Evolutionary conservation across 2,329 filamentous ascomycete genomes (phyloP), one percentile per base, ranked within the genome.

Genomic region (Neocatenulostroma microsporum): DNA sequence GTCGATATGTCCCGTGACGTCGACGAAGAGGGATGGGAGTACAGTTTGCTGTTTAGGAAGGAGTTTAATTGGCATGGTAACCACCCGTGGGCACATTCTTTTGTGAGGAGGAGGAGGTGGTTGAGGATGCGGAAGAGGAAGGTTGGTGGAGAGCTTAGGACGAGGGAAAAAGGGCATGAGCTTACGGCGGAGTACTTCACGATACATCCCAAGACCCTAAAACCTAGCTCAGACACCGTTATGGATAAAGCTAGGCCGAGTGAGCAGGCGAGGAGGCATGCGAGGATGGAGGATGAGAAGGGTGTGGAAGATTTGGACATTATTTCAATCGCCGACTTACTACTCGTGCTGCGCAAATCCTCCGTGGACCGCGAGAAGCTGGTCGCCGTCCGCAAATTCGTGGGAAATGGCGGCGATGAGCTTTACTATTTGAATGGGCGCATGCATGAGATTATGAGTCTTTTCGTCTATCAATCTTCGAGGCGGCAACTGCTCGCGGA

Each of bases 1-100:
- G 78, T 81, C 20, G 78, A 82, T 67, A 85, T 73, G 85, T 89
- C 67, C n/a, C 75, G 82, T 2, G 81, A 82, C 41, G 78, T 84
- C 9, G 91, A 96, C 53, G 82, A 89, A 44, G 84, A 89, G 45
- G 91, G 91, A 3, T 98, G 91, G 91, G 82, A 94, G 57, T 98
- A 98, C 62, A 91, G 85, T 12, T 87, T 95, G 57, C 81, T 84
- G 47, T 98, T 96, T 24, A 59, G 61, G 20, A 44, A 68, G 69
- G 53, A 53, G 32, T 46, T 63, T 39, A 57, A 62, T 6, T 98
- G 91, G 91, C 91, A 98, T 60, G 80, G 81, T 3, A 83, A 84
- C 13, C 78, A 82, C 56, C 82, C 78, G 18, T 96, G 89, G 88
- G 94, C 86, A 62, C 89, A 88, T 58, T 94, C 86, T 1, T 98